phyloP scores from a whole-genome alignment of 176 grass and related monocot genomes.

The Triticum timopheevii region DNA sequence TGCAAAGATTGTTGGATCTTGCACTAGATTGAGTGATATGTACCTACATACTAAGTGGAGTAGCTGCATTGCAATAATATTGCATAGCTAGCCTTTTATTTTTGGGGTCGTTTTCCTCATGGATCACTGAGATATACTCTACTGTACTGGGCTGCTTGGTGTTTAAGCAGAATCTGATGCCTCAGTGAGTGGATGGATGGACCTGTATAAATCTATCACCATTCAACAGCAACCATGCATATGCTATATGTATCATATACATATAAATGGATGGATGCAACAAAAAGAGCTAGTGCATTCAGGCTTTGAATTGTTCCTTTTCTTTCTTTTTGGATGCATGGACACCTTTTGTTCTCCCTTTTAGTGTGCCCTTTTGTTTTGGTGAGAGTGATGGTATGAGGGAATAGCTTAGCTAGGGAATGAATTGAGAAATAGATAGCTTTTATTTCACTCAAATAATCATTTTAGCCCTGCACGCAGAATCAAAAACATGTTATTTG shows the following conservation, averaged over 20 bases:
- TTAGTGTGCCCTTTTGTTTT: conserved; percentile 16
- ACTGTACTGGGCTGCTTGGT: conserved; percentile 54
- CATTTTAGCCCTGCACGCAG: not conserved
- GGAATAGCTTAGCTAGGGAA: not conserved
- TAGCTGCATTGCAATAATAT: not conserved
- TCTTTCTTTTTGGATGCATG: conserved; percentile 46
- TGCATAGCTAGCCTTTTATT: not conserved
- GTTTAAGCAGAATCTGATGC: conserved; percentile 99
- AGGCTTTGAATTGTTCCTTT: conserved; percentile 43
- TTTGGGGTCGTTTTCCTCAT: conserved; percentile 23
- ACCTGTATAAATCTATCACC: conserved; percentile 19
- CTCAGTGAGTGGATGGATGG: conserved; percentile 33
- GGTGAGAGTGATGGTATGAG: conserved; percentile 10
- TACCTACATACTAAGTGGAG: too few species aligned
- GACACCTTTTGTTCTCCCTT: conserved; percentile 30
- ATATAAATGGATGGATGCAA: conserved; percentile 27
- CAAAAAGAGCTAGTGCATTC: conserved; percentile 5
- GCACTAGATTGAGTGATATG: conserved; percentile 15
- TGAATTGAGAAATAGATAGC: not conserved
- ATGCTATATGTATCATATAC: not conserved
- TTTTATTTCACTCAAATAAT: not conserved
- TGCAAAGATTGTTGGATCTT: conserved; percentile 44
- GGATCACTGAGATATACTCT: conserved; percentile 5
- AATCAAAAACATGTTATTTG: not conserved
- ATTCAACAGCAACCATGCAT: not conserved